Base-by-base conservation (phyloP, 331 rosid species). In the Pyrus hybrid region DNA sequence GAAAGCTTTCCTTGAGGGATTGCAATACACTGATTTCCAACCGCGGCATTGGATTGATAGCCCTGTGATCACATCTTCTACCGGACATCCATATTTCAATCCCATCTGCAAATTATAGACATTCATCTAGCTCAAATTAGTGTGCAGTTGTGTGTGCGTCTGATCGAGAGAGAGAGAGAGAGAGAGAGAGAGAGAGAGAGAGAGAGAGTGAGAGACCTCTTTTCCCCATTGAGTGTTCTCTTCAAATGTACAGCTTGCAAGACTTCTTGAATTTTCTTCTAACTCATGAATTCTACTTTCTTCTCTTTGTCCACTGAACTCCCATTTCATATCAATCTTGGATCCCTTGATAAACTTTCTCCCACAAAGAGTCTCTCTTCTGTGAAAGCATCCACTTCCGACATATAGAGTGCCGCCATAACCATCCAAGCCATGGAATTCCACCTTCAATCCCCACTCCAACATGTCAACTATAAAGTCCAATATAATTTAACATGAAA, bases 341-440 rank as follows among this genome's bases (percentile, higher is more conserved):
- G 28, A 17, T 49, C 61, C 80, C 33, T 75, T 57, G 22, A 22
- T 63, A 25, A 49, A 68, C 29, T 33, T 68, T 71, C 35, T 75
- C 9, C 83, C 83, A 7, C 30, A 49, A 49, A 80, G 80, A 61
- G 72, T 61, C 21, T 68, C 80, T 21, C 83, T 75, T 75, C 68
- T 80, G 63, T 80, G 80, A 70, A 80, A 80, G 62, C 84, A 80
- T 3, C 84, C 84, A 37, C 28, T 70, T 10, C 80, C 84, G 63
- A 80, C 22, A 22, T 80, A 80, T 12, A 23, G 2, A 54, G 68
- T 12, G 5, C 84, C 80, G 5, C 80, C 76, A 43, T 75, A 25
- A 51, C 37, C 23, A 29, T 80, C 80, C 17, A 63, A 0, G 8
- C 84, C 80, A 51, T 41, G 76, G 10, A 5, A 0, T 53, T 75